Evolutionary conservation across 148 eudicot species (phyloP), one percentile per base, ranked within the genome.

Genomic region (Beta vulgaris): DNA sequence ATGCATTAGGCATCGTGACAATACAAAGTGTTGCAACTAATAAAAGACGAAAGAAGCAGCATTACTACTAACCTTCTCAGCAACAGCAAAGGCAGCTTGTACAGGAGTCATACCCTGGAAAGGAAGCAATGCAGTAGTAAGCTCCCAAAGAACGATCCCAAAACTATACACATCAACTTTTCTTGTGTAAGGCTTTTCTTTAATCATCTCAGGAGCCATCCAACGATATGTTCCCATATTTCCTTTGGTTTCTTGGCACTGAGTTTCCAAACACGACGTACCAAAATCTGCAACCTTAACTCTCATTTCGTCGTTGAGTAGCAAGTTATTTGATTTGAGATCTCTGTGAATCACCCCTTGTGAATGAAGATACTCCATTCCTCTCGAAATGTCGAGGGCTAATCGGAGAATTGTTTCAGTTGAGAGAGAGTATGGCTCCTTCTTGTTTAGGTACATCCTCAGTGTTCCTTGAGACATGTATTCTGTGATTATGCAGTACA

Each of bases 181-280:
- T 37, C 95, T 86, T 6, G 95, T 84, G 76, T 86, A 91, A 21
- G 89, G 87, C 74, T 90, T 94, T 78, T 91, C 98, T 78, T 91
- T 94, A 69, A 91, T 89, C 98, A 93, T 93, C 87, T 93, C 98
- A 0, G 98, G 98, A 0, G 98, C 97, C 98, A 94, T 94, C 97
- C 98, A 94, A 31, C 98, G 87, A 40, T 95, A 95, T 16, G 98
- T 95, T 43, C 98, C 98, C 91, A 87, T 92, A 72, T 95, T 95
- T 19, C 97, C 98, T 79, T 95, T 95, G 0, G 89, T 74, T 65
- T 95, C 93, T 36, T 75, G 85, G 78, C 91, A 84, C 73, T 95
- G 97, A 7, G 98, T 95, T 68, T 95, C 98, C 60, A 95, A 81
- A 78, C 98, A 95, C 0, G 98, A 95, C 1, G 98, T 95, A 4